Conservation (phyloP, 257 asterid genomes). For the Datura wrightii region DNA sequence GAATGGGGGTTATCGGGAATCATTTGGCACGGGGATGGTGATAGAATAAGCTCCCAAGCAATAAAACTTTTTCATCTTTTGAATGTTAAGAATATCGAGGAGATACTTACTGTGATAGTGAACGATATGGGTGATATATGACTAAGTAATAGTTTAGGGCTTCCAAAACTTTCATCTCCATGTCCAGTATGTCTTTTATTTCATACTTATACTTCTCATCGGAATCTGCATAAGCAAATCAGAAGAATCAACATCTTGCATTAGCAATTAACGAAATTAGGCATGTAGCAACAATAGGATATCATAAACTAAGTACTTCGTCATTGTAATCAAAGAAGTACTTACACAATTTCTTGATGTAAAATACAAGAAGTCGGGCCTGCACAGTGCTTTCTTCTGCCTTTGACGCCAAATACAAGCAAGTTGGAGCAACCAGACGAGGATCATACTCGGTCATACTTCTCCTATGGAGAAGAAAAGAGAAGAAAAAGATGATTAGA, state of each 20-base stretch:
- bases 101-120: constrained; percentile 74
- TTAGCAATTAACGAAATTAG: background rate
- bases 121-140: constrained; percentile 88
- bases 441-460: constrained; percentile 93
- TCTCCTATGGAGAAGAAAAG: constrained; percentile 58
- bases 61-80: background rate
- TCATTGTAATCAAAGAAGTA: constrained; percentile 20
- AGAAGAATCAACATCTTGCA: constrained; percentile 10
- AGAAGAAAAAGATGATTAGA: background rate
- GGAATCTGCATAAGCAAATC: constrained; percentile 58
- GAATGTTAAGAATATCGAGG: background rate
- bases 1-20: background rate
- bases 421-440: constrained; percentile 89
- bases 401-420: constrained; percentile 97
- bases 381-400: constrained; percentile 98
- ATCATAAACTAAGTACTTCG: background rate
- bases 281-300: constrained; percentile 13
- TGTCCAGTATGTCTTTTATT: constrained; percentile 88
- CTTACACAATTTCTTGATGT: constrained; percentile 80
- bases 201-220: constrained; percentile 85
- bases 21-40: background rate
- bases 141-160: constrained; percentile 90
- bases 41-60: background rate
- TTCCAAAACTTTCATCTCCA: constrained; percentile 98
- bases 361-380: constrained; percentile 84